These are phyloP conservation scores for Chlorella vulgaris DNA, from an alignment of 139 green algal genomes.

Conservation along the genomic window DNA sequence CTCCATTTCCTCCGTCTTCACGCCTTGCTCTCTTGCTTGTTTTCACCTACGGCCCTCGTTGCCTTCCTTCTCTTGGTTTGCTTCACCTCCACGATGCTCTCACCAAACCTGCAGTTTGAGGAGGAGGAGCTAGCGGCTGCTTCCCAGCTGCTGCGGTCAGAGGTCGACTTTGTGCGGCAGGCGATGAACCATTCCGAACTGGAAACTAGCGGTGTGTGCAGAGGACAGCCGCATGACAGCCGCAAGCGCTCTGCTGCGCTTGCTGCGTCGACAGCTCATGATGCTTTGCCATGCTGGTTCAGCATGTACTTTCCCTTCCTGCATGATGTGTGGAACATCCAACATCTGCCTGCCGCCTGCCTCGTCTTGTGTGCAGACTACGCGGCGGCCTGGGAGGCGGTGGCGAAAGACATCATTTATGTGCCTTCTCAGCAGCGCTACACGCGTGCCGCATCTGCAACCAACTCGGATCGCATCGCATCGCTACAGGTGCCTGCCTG, in stretches of 20 bases:
- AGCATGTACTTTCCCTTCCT: too few species aligned
- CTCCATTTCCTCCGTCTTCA: too few species aligned
- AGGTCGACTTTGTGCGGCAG: constrained; percentile 50
- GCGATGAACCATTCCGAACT: constrained; percentile 54
- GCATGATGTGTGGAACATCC: too few species aligned
- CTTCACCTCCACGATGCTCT: too few species aligned
- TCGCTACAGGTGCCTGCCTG: constrained; percentile 55
- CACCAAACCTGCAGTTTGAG: constrained; percentile 15
- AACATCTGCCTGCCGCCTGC: neutral
- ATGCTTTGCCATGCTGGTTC: too few species aligned
- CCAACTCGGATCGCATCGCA: constrained; percentile 60
- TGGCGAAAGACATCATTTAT: constrained; percentile 71
- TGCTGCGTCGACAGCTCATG: too few species aligned
- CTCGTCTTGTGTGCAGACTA: constrained; percentile 51
- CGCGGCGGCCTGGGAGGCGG: constrained; percentile 53
- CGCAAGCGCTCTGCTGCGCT: too few species aligned
- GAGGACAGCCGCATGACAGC: neutral
- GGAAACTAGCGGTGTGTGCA: neutral
- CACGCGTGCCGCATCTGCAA: constrained; percentile 54
- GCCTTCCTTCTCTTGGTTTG: too few species aligned
- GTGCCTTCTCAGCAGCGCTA: constrained; percentile 62
- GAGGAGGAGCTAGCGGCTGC: constrained; percentile 43
- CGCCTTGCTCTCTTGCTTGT: neutral
- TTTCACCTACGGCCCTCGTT: neutral
- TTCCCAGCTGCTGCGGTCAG: constrained; percentile 51